Base-by-base conservation (phyloP, 2,329 filamentous ascomycete species). In the Alternaria triticimaculans region DNA sequence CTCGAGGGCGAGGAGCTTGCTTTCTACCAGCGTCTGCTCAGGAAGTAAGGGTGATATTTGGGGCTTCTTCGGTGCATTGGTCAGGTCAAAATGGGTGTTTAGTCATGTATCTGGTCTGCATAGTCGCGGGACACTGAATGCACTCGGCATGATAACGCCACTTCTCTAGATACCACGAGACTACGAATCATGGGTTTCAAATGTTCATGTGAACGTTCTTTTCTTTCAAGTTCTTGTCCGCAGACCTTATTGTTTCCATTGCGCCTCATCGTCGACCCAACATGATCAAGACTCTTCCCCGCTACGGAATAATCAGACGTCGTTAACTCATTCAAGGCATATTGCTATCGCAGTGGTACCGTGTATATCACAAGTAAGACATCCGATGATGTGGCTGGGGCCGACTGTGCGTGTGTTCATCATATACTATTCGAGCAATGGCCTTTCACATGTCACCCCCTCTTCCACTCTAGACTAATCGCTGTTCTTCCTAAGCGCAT, bases 21-120 rank as follows among this genome's bases (percentile, higher is more conserved):
- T 84, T 99, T 99, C 92, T 99, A 99, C 93, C 94, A 97, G 91
- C 92, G 92, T 87, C 94, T 94, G 87, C 93, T 98, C 85, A 92
- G 96, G 90, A 98, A 97, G 90, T 98, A 97, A 87, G 69, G 73
- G 71, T 75, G 67, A 71, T 76, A 62, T 77, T 76, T 74, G 74
- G 74, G 70, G 68, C 72, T 80, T 77, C 70, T 78, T 76, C 72
- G 78, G 78, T 77, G 78, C 77, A 79, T 79, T 69, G 76, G 75
- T 76, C 71, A 74, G 79, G 76, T 78, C 77, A 80, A 80, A 80
- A 80, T 72, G 73, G 78, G 76, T 74, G 72, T 79, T 79, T 72
- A 76, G 76, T 79, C 73, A 74, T 77, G 76, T 79, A 78, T 79
- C 77, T 79, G 76, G 76, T 79, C 77, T 77, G 76, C 76, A 78